phyloP scores from a whole-genome alignment of 169 alveolate genomes.

The Theileria equi region DNA sequence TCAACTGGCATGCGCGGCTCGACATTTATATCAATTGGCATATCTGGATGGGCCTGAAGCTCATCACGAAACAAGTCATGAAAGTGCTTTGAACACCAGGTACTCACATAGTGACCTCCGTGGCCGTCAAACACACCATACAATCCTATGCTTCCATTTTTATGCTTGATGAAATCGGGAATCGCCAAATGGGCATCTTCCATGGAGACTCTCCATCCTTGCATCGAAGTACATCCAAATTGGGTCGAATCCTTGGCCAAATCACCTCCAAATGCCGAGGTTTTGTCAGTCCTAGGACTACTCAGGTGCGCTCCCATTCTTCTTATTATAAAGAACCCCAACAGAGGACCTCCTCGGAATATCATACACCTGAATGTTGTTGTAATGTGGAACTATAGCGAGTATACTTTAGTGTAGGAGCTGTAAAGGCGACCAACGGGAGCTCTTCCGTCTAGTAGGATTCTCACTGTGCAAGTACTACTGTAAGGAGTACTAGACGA shows the following conservation, averaged over 20 bases:
- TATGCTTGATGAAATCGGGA: conserved; percentile 27
- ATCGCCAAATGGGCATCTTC: conserved; percentile 91
- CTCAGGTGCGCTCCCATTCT: conserved; percentile 88
- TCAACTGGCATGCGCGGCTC: too few relatives aligned
- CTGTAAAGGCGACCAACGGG: too few relatives aligned
- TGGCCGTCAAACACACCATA: conserved; percentile 99
- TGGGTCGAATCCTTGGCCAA: conserved; percentile 70
- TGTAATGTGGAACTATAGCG: too few relatives aligned
- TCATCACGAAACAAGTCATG: conserved; percentile 64
- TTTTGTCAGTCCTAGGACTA: conserved; percentile 84
- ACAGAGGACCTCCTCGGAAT: too few relatives aligned
- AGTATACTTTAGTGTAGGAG: too few relatives aligned
- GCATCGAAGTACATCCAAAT: conserved; percentile 87
- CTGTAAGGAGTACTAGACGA: too few relatives aligned
- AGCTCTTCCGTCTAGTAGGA: too few relatives aligned
- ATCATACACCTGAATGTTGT: too few relatives aligned
- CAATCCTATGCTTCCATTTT: conserved; percentile 63
- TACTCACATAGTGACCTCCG: conserved; percentile 94
- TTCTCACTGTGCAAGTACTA: too few relatives aligned
- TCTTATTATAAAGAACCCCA: conserved; percentile 21
- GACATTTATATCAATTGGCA: too few relatives aligned
- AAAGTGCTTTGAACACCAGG: conserved; percentile 87
- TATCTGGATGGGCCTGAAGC: conserved; percentile 10
- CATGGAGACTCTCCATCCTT: conserved; percentile 95
- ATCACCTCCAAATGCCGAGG: conserved; percentile 81